Percentiles rank a stretch among this genome's conserved stretches.
Conservation (phyloP, 2,329 filamentous ascomycete genomes). For the Penicillium sp. region DNA sequence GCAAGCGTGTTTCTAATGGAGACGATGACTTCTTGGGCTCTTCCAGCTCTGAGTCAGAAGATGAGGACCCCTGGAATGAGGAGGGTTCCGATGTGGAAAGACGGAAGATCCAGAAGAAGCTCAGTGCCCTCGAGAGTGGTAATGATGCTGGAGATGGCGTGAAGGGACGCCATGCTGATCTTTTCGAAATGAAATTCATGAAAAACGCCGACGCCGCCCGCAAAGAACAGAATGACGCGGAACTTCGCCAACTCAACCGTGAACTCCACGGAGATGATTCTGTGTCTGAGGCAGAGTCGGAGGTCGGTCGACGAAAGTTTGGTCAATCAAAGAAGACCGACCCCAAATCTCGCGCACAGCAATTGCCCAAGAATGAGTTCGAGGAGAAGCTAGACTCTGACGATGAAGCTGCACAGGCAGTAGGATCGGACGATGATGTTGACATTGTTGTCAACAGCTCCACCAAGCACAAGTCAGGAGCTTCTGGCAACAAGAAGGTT, state of each 20-base stretch:
- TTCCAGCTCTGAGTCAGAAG: conserved; percentile 62
- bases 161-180: conserved; percentile 57
- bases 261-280: conserved; percentile 67
- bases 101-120: conserved; percentile 40
- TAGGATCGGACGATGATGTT: conserved; percentile 30
- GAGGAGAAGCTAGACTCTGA: conserved; percentile 59
- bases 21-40: conserved; percentile 53
- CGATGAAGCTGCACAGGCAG: conserved; percentile 33
- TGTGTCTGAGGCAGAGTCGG: conserved; percentile 50
- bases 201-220: conserved; percentile 76
- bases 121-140: conserved; percentile 51
- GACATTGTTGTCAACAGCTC: conserved; percentile 36
- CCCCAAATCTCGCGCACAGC: conserved; percentile 27
- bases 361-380: conserved; percentile 53
- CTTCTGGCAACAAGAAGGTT: conserved; percentile 19
- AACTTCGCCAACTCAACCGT: conserved; percentile 65
- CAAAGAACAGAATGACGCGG: conserved; percentile 76
- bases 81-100: conserved; percentile 38
- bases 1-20: conserved; percentile 62
- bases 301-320: conserved; percentile 62
- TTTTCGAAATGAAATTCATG: conserved; percentile 94
- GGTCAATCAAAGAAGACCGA: conserved; percentile 34
- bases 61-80: conserved; percentile 59
- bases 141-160: conserved; percentile 39
- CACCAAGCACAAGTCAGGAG: conserved; percentile 19